Conservation (phyloP, 768 basidiomycete genomes). For the Russula ochroleuca region DNA sequence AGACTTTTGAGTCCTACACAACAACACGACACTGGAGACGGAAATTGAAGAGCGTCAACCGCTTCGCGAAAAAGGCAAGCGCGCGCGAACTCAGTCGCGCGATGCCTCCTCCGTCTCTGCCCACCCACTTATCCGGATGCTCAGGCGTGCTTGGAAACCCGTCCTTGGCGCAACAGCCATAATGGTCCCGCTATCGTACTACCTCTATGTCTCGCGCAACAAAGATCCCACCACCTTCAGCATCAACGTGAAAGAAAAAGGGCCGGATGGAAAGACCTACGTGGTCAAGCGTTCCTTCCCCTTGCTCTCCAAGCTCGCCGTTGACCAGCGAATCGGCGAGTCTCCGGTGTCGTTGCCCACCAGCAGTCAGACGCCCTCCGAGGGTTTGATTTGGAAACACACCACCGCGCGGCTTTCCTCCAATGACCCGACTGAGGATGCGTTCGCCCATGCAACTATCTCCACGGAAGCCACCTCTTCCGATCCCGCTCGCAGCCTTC, state of each 20-base stretch:
- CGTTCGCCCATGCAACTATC: conserved; percentile 66
- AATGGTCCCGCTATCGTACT: conserved; percentile 57
- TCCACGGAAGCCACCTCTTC: conserved; percentile 57
- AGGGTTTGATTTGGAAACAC: conserved; percentile 65
- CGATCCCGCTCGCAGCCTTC: conserved; percentile 60
- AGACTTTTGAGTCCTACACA: conserved; percentile 1
- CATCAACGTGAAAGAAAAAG: conserved; percentile 49
- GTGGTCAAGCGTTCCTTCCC: conserved; percentile 51
- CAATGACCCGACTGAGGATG: conserved; percentile 92
- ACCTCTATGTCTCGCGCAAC: conserved; percentile 50
- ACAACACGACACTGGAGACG: background rate
- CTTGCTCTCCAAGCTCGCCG: conserved; percentile 49
- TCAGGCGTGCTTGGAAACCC: conserved; percentile 66
- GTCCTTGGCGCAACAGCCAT: conserved; percentile 50
- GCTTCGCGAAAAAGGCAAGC: background rate
- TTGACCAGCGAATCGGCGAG: conserved; percentile 56
- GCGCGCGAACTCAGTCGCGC: background rate
- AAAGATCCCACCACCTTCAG: conserved; percentile 48
- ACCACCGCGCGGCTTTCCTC: conserved; percentile 75
- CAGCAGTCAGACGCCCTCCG: conserved; percentile 40
- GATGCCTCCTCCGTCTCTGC: background rate
- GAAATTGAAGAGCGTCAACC: background rate
- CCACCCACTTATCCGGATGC: conserved; percentile 42
- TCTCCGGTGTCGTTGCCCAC: conserved; percentile 44
- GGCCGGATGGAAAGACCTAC: conserved; percentile 56